These are phyloP conservation scores for Amaranthus cruentus DNA, from an alignment of 148 eudicot species.

Conservation along the genomic window DNA sequence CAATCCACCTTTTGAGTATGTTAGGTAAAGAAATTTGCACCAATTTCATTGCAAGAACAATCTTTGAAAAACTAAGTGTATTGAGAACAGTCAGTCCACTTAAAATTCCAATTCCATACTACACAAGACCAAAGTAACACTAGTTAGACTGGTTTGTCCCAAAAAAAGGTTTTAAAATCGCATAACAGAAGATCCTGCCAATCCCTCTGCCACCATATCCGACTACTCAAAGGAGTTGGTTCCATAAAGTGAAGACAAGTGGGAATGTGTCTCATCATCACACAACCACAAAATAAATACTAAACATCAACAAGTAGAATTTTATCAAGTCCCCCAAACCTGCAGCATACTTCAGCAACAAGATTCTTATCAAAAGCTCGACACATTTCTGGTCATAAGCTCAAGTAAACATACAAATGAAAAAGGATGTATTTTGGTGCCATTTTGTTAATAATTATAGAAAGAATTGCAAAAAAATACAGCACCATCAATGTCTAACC, in stretches of 20 bases:
- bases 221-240: not conserved
- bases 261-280: not conserved
- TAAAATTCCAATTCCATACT: not conserved
- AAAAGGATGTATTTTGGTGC: not conserved
- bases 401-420: not conserved
- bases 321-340: not conserved
- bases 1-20: not conserved
- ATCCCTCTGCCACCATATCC: not conserved
- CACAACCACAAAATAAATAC: not conserved
- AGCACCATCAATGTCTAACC: constrained; percentile 3
- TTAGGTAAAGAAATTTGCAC: not conserved
- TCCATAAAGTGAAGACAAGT: not conserved
- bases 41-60: not conserved
- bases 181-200: not conserved
- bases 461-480: not conserved
- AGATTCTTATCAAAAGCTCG: not conserved
- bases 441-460: not conserved
- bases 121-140: not conserved
- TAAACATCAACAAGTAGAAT: not conserved
- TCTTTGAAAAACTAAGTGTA: too few relatives aligned
- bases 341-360: not conserved
- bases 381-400: not conserved
- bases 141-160: not conserved
- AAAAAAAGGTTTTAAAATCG: not conserved
- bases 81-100: not conserved